Percentiles rank a stretch among this genome's conserved stretches.
These are phyloP conservation scores for Lecanicillium sp. DNA, from an alignment of 2,329 filamentous ascomycete species.

Conservation along the genomic window DNA sequence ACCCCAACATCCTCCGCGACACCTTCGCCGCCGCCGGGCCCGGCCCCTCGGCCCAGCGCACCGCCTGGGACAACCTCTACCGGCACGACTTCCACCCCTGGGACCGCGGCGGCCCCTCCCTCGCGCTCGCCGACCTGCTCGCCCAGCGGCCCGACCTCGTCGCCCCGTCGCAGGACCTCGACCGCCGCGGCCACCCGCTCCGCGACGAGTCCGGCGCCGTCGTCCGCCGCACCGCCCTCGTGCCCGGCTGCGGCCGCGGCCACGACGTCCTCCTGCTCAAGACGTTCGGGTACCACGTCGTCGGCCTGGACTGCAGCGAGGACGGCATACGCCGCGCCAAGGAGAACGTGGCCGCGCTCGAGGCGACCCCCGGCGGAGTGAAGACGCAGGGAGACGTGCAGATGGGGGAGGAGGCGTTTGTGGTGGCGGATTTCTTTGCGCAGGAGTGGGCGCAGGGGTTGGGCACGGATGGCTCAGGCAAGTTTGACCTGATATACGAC, in stretches of 20 bases:
- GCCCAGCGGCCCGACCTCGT: slow-evolving; percentile 40
- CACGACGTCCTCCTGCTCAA: slow-evolving; percentile 74
- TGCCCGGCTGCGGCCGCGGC: slow-evolving; percentile 77
- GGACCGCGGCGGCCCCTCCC: slow-evolving; percentile 49
- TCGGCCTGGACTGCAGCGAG: slow-evolving; percentile 63
- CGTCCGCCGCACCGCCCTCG: slow-evolving; percentile 47
- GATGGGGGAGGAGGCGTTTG: slow-evolving; percentile 49
- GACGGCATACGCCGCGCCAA: slow-evolving; percentile 40
- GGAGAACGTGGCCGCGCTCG: slow-evolving; percentile 35
- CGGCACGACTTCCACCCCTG: slow-evolving; percentile 42
- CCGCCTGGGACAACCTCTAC: slow-evolving; percentile 45
- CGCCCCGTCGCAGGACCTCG: slow-evolving; percentile 27
- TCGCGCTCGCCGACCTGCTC: slow-evolving; percentile 49
- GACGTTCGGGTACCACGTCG: slow-evolving; percentile 69
- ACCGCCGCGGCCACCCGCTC: slow-evolving; percentile 25
- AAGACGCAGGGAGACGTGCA: slow-evolving; percentile 35
- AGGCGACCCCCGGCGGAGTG: slow-evolving; percentile 26
- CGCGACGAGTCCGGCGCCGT: slow-evolving; percentile 21
- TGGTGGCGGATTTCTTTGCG: slow-evolving; percentile 62
- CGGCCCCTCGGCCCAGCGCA: slow-evolving; percentile 29
- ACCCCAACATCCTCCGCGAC: slow-evolving; percentile 24
- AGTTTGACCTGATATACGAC: slow-evolving; percentile 62
- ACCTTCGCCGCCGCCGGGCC: slow-evolving; percentile 30
- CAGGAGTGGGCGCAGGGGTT: slow-evolving; percentile 47
- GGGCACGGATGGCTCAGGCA: slow-evolving; percentile 33